A percentile compares a stretch with the other conserved stretches of the same genome.
phyloP scores from a whole-genome alignment of 371 early-diverging fungal genomes.

The Globomyces sp. region DNA sequence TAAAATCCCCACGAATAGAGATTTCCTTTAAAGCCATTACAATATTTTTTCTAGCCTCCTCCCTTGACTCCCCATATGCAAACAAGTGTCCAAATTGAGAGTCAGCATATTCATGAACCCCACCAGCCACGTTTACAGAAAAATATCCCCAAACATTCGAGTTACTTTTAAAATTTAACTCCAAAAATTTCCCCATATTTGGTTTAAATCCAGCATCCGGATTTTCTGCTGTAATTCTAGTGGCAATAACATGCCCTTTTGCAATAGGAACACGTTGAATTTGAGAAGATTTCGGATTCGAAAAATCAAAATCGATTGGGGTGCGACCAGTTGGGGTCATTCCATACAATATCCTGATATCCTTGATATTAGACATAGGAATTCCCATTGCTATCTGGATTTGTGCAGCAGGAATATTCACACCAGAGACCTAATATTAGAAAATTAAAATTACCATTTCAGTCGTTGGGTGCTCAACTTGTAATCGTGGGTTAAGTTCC shows the following conservation, averaged over 20 bases:
- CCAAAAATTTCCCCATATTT: conserved; percentile 90
- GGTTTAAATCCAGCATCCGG: conserved; percentile 99
- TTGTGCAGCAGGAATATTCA: conserved; percentile 97
- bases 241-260: conserved; percentile 97
- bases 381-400: conserved; percentile 98
- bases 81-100: conserved; percentile 99
- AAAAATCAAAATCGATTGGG: conserved; percentile 93
- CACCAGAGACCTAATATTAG: conserved; percentile 62
- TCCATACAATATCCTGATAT: conserved; percentile 94
- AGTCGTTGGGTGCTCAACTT: conserved; percentile 99
- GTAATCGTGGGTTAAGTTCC: conserved; percentile 97
- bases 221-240: conserved; percentile 99
- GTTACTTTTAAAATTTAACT: conserved; percentile 92
- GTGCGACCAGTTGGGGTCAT: conserved; percentile 74
- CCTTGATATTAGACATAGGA: conserved; percentile 88
- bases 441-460: conserved; percentile 70
- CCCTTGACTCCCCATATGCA: conserved; percentile 93
- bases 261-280: conserved; percentile 90
- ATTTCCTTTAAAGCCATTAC: conserved; percentile 96
- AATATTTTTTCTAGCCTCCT: conserved; percentile 92
- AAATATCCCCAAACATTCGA: conserved; percentile 99
- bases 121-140: conserved; percentile 90
- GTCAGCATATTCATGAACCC: conserved; percentile 97
- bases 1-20: conserved; percentile 97
- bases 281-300: conserved; percentile 66